Evolutionary conservation across 139 green algal genomes (phyloP).

Genomic region (Chlamydomonas asymmetrica): DNA sequence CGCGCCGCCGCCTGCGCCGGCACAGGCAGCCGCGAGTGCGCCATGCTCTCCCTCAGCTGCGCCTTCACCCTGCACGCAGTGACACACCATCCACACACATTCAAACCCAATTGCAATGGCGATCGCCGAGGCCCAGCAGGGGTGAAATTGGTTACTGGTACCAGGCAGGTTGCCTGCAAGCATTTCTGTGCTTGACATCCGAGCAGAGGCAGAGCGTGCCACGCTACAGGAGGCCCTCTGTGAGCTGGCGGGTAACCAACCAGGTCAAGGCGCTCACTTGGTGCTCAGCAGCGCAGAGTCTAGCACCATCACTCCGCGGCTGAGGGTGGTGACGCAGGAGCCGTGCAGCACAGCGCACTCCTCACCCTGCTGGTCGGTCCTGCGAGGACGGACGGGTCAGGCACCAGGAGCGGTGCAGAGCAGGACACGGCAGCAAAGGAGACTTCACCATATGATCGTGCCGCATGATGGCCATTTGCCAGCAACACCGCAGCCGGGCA

Average conservation of each 20-base stretch:
- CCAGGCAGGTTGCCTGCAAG: neutral
- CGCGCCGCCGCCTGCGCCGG: neutral
- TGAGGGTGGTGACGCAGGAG: slow-evolving; percentile 1
- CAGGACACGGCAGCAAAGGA: no score
- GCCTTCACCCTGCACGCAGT: neutral
- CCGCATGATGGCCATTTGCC: no score
- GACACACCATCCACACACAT: no score
- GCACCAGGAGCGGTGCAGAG: no score
- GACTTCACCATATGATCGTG: no score
- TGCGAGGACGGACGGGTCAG: no score
- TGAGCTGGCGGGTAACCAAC: neutral
- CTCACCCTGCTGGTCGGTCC: neutral
- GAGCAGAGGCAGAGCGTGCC: neutral
- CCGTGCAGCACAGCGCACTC: neutral
- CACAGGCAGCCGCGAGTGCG: neutral
- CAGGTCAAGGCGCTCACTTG: neutral
- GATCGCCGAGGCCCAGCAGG: no score
- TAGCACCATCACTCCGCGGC: slow-evolving; percentile 14
- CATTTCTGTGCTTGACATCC: neutral
- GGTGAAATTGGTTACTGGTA: neutral
- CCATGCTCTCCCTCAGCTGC: slow-evolving; percentile 10
- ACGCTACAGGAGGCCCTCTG: neutral
- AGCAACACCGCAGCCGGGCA: no score
- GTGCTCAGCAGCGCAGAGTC: slow-evolving; percentile 8
- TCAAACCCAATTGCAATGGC: no score